These are phyloP conservation scores for Cenchrus fungigraminus DNA, from an alignment of 176 grass and related monocot species.

Conservation along the genomic window DNA sequence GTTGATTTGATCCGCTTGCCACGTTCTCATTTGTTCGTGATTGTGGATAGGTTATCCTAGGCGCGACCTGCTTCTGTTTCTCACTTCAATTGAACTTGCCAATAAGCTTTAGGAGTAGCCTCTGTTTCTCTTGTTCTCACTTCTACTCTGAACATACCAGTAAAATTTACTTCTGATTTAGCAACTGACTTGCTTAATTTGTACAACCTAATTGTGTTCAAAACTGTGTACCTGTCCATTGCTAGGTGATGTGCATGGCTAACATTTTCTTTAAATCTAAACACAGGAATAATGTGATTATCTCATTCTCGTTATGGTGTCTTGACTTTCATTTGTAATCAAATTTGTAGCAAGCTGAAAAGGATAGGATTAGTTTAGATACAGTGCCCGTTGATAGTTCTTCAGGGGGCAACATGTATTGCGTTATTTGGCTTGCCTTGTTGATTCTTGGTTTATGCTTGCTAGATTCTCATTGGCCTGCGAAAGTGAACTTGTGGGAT, in stretches of 20 bases:
- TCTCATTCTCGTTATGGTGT: conserved; percentile 7
- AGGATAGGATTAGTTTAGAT: not conserved
- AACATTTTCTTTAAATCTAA: not conserved
- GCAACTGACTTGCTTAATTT: not conserved
- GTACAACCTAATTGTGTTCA: not conserved
- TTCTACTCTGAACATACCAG: not conserved
- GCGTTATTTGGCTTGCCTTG: no score
- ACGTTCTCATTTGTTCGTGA: no score
- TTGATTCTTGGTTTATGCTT: no score
- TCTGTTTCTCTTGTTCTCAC: not conserved
- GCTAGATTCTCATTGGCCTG: no score
- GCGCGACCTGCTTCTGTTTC: not conserved
- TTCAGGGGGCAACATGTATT: no score
- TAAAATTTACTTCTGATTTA: not conserved
- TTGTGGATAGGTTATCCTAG: no score
- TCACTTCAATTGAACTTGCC: not conserved
- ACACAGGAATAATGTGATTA: not conserved
- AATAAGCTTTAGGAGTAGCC: not conserved
- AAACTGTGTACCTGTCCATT: not conserved
- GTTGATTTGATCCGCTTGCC: no score
- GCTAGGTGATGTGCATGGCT: not conserved
- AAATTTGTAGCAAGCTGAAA: conserved; percentile 48
- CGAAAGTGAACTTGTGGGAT: no score
- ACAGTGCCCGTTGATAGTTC: no score
- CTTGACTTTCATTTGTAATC: conserved; percentile 28